phyloP scores from a whole-genome alignment of 2,329 filamentous ascomycete species.

The Huntiella decipiens region DNA sequence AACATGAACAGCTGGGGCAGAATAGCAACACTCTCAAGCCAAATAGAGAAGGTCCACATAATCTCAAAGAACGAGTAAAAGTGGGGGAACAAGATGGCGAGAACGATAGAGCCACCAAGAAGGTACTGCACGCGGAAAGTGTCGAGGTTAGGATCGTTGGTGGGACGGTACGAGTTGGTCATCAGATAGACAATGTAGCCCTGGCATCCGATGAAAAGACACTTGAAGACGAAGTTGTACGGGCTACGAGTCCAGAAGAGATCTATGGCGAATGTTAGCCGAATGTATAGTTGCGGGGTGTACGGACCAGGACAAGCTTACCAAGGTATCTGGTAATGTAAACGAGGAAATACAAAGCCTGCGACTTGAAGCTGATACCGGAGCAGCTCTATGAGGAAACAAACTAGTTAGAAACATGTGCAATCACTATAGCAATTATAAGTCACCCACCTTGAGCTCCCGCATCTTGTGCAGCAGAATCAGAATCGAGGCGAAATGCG shows the following conservation, averaged over 20 bases:
- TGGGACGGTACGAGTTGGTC: slow-evolving; percentile 93
- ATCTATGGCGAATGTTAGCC: slow-evolving; percentile 30
- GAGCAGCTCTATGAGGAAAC: slow-evolving; percentile 55
- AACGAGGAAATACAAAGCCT: slow-evolving; percentile 83
- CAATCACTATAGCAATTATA: background rate
- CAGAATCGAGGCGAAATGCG: slow-evolving; percentile 82
- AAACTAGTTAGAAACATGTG: background rate
- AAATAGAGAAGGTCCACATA: slow-evolving; percentile 94
- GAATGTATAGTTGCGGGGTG: background rate
- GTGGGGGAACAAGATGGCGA: slow-evolving; percentile 72
- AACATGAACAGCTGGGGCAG: slow-evolving; percentile 96
- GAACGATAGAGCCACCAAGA: slow-evolving; percentile 56
- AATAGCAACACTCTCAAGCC: slow-evolving; percentile 93
- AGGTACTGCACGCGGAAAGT: slow-evolving; percentile 96
- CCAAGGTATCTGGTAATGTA: slow-evolving; percentile 86
- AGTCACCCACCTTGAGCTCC: slow-evolving; percentile 6
- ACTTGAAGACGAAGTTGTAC: slow-evolving; percentile 92
- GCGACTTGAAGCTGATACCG: slow-evolving; percentile 97
- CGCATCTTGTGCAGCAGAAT: slow-evolving; percentile 92
- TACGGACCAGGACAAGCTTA: slow-evolving; percentile 20
- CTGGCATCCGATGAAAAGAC: slow-evolving; percentile 79
- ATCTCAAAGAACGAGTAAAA: slow-evolving; percentile 71
- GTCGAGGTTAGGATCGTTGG: slow-evolving; percentile 89
- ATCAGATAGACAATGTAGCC: slow-evolving; percentile 95
- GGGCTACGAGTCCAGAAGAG: slow-evolving; percentile 67